Evolutionary conservation across 768 basidiomycete species (phyloP).

Genomic region (Russula ochroleuca): DNA sequence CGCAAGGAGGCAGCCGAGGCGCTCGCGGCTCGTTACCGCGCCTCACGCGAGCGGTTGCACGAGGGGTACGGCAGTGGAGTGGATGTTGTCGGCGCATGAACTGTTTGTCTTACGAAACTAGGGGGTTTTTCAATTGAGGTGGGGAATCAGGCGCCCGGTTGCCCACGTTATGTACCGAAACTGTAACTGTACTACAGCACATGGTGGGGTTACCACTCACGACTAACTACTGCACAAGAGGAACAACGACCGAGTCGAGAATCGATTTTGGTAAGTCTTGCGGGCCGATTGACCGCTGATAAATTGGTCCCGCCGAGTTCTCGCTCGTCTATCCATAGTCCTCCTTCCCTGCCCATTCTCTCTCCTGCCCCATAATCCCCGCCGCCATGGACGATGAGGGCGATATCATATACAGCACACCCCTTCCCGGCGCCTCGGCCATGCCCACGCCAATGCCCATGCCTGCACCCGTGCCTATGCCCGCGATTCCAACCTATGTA

Average conservation of each 20-base stretch:
- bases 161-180: background rate
- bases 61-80: slow-evolving; percentile 3
- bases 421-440: slow-evolving; percentile 17
- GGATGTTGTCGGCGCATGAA: background rate
- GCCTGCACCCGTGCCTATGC: background rate
- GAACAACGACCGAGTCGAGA: background rate
- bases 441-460: background rate
- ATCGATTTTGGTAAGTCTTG: background rate
- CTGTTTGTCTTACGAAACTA: background rate
- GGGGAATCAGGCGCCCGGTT: background rate
- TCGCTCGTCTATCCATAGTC: background rate
- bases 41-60: slow-evolving; percentile 20
- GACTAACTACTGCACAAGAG: too few relatives aligned
- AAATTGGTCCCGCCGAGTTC: background rate
- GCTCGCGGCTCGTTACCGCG: slow-evolving; percentile 24
- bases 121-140: background rate
- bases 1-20: slow-evolving; percentile 26
- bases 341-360: background rate
- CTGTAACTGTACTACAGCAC: background rate
- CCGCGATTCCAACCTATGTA: background rate
- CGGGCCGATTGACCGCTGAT: slow-evolving; percentile 5
- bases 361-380: background rate
- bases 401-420: slow-evolving; percentile 26
- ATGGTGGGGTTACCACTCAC: background rate
- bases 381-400: slow-evolving; percentile 22